Base-by-base conservation (phyloP, 108 stramenopile species). In the Cylindrotheca closterium region DNA sequence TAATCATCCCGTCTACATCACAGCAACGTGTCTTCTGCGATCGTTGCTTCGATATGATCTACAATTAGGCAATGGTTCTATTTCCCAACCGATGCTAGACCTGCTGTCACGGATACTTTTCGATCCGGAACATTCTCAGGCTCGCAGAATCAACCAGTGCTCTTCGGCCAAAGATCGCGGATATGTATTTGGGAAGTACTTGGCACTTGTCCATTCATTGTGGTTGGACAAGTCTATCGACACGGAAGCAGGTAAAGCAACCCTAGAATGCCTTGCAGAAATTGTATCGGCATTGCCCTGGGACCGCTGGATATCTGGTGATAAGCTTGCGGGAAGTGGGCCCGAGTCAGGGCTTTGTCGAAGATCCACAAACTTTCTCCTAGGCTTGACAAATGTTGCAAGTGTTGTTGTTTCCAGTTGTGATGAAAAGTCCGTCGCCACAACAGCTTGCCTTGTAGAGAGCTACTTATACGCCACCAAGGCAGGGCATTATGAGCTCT, bases 291-390 rank as follows among this genome's bases (percentile, higher is more conserved):
- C 28, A 18, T 26, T 73, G 7, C 71, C 71, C 2, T 73, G 56
- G 71, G 37, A 53, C 28, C 47, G 22, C 21, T 73, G 71, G 63
- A 37, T 73, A 31, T 24, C 31, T 10, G 50, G 49, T 15, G 32
- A 34, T 19, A n/a, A 51, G 15, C 2, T 23, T 32, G 53, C 17
- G 19, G 3, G 31, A 26, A 15, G 17, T 3, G 2, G 4, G 21
- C 17, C 30, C 12, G 58, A 48, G 25, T 65, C 71, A 4, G 71
- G 63, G 32, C 60, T 73, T 42, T 54, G 58, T 58, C 55, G 63
- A 46, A 65, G 51, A 21, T 61, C 55, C 3, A 48, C 47, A 1
- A 33, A 52, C 33, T 63, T 55, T 23, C 47, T 73, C 55, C 7
- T 19, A 46, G 0, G 0, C 3, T 22, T 63, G 0, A 7, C 61